Evolutionary conservation across 257 asterid species (phyloP).

Genomic region (Dorcoceras hygrometricum): DNA sequence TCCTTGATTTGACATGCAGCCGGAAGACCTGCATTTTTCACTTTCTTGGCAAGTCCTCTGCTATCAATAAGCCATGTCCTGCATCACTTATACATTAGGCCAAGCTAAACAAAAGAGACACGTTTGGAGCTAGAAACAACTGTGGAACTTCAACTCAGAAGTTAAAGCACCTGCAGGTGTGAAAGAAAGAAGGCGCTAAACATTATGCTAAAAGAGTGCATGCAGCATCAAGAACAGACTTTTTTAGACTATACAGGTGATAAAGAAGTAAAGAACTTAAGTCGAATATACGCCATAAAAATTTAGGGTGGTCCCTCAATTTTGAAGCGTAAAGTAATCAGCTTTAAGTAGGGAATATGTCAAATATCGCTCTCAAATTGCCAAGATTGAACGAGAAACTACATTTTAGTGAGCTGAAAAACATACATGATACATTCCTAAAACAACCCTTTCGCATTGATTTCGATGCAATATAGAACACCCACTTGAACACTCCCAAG

Average conservation of each 20-base stretch:
- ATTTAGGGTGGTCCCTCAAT: not conserved
- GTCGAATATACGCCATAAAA: not conserved
- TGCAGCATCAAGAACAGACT: not conserved
- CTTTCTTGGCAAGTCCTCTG: conserved; percentile 70
- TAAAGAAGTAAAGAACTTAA: not conserved
- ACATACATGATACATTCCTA: too few species aligned
- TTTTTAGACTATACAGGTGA: not conserved
- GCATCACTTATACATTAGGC: conserved; percentile 22
- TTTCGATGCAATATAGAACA: not conserved
- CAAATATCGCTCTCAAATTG: not conserved
- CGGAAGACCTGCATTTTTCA: conserved; percentile 58
- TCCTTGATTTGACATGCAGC: conserved; percentile 54
- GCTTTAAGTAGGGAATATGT: not conserved
- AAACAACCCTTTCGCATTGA: not conserved
- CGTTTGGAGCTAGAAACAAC: not conserved
- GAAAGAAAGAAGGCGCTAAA: not conserved
- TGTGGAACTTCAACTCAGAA: not conserved
- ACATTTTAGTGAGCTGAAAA: not conserved
- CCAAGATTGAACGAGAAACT: not conserved
- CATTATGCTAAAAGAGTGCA: not conserved
- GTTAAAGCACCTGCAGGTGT: conserved; percentile 1
- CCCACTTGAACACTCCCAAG: not conserved
- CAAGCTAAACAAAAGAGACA: not conserved
- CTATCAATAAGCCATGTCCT: conserved; percentile 77
- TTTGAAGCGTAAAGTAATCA: not conserved